Evolutionary conservation across 768 basidiomycete genomes (phyloP).

Genomic region (Termitomyces sp.): DNA sequence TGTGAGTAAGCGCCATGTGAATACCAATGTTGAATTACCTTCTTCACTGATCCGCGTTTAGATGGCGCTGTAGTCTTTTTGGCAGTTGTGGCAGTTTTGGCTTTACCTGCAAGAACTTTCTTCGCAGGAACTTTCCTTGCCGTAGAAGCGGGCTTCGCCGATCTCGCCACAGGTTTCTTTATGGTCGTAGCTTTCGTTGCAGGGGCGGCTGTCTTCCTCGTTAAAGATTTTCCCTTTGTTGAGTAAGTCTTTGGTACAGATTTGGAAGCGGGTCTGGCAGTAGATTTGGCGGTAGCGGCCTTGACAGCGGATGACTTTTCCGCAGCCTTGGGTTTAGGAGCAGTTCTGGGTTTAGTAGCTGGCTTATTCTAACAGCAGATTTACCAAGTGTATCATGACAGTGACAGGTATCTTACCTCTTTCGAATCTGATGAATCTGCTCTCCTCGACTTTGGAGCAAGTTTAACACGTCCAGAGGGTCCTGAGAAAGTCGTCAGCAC

Average conservation of each 20-base stretch:
- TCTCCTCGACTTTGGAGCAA: constrained; percentile 50
- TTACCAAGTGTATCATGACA: constrained; percentile 9
- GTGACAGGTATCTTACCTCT: constrained; percentile 30
- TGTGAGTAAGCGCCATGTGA: neutral
- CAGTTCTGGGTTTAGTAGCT: constrained; percentile 25
- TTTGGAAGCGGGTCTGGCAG: constrained; percentile 28
- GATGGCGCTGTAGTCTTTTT: constrained; percentile 36
- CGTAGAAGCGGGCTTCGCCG: constrained; percentile 28
- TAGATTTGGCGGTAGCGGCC: constrained; percentile 25
- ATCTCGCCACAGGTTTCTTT: constrained; percentile 28
- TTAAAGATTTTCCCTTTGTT: constrained; percentile 16
- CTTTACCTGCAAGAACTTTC: constrained; percentile 35
- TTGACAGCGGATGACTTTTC: constrained; percentile 23
- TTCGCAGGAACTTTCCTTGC: constrained; percentile 22
- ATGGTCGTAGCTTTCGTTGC: constrained; percentile 25
- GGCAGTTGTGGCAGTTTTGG: constrained; percentile 28
- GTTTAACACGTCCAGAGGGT: constrained; percentile 71
- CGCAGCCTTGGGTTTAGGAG: constrained; percentile 20
- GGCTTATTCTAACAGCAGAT: constrained; percentile 32
- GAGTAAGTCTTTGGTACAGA: constrained; percentile 31
- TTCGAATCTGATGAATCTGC: constrained; percentile 36
- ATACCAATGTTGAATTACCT: constrained; percentile 22
- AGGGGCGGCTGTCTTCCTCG: constrained; percentile 15
- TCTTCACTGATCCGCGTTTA: constrained; percentile 38
- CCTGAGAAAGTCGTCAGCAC: constrained; percentile 32